Percentiles rank a stretch among this genome's conserved stretches.
Evolutionary conservation across 2,329 filamentous ascomycete species (phyloP).

Genomic region (Sporothrix curviconia): DNA sequence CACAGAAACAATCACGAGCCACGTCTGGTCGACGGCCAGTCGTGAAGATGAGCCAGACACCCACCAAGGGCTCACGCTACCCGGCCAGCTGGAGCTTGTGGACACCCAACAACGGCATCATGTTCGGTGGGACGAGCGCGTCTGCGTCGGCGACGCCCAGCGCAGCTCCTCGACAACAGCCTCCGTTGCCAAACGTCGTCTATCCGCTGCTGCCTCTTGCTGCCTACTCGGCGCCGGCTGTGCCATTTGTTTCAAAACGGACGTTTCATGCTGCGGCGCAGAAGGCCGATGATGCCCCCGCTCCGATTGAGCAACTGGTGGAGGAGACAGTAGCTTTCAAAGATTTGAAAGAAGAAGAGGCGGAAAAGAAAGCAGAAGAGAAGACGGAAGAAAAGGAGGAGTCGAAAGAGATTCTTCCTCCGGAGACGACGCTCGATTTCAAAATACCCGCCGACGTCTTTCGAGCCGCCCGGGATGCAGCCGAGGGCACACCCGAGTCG

Average conservation of each 20-base stretch:
- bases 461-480: constrained; percentile 41
- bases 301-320: too few species aligned
- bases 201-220: too few species aligned
- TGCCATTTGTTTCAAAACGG: neutral
- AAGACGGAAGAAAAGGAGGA: neutral
- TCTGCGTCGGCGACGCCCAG: constrained; percentile 3
- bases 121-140: constrained; percentile 24
- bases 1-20: too few species aligned
- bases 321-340: neutral
- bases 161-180: too few species aligned
- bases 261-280: neutral
- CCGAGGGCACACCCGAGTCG: constrained; percentile 39
- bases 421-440: constrained; percentile 36
- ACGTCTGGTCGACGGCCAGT: neutral
- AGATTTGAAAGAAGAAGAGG: neutral
- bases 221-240: neutral
- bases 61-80: neutral
- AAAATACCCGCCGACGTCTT: constrained; percentile 43
- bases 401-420: constrained; percentile 23
- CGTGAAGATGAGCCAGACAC: neutral
- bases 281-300: neutral
- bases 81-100: constrained; percentile 27
- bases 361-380: neutral
- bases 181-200: too few species aligned
- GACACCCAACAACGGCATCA: constrained; percentile 33